phyloP scores from a whole-genome alignment of 768 basidiomycete genomes.

The Naganishia onofrii region DNA sequence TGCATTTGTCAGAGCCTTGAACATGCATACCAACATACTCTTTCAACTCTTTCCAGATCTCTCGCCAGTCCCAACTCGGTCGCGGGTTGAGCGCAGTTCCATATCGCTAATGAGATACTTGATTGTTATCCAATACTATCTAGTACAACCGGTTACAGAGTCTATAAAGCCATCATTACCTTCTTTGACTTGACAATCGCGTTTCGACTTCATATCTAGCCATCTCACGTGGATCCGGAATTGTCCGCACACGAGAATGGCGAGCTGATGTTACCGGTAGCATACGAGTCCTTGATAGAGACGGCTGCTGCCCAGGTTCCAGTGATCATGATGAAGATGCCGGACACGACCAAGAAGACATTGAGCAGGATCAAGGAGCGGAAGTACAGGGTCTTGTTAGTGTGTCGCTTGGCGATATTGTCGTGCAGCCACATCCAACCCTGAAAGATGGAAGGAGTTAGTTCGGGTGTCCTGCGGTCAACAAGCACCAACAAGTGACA shows the following conservation, averaged over 20 bases:
- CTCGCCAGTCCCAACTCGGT: too few relatives aligned
- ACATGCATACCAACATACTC: too few relatives aligned
- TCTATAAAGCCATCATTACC: not conserved
- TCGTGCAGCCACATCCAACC: constrained; percentile 45
- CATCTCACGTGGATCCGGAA: constrained; percentile 20
- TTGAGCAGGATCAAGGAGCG: constrained; percentile 34
- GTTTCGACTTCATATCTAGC: not conserved
- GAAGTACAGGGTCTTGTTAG: constrained; percentile 37
- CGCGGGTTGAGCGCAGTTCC: not conserved
- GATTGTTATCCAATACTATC: not conserved
- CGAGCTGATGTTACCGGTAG: constrained; percentile 33
- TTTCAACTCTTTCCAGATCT: too few relatives aligned
- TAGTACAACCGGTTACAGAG: not conserved
- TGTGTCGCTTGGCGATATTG: constrained; percentile 33
- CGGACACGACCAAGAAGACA: constrained; percentile 37
- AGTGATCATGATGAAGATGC: constrained; percentile 40
- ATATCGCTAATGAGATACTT: not conserved
- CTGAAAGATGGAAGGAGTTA: constrained; percentile 36
- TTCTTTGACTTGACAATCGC: too few relatives aligned
- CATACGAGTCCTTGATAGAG: constrained; percentile 35
- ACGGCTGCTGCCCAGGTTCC: constrained; percentile 39
- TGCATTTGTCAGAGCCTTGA: too few relatives aligned
- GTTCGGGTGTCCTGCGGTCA: not conserved
- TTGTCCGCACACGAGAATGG: constrained; percentile 45
- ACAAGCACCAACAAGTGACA: not conserved